Conservation (phyloP, 768 basidiomycete genomes). For the Rhodotorula diobovata region DNA sequence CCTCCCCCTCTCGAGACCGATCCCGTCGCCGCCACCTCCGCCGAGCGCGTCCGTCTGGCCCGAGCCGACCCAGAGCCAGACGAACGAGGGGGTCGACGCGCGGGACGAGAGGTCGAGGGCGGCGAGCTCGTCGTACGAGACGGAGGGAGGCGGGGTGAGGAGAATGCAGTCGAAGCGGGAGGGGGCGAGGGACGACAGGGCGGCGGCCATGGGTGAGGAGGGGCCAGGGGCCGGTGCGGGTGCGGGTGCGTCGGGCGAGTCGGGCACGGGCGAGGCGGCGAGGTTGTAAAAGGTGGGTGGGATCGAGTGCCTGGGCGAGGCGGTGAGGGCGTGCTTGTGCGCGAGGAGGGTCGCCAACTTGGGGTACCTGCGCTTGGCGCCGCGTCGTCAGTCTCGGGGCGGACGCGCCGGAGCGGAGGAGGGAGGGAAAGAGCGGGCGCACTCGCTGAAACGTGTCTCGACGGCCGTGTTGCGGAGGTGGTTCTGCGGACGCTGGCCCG, state of each 20-base stretch:
- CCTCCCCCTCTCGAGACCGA: constrained; percentile 80
- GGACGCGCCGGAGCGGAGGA: neutral
- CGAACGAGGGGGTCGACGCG: constrained; percentile 84
- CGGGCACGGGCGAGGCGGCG: constrained; percentile 47
- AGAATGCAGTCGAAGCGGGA: constrained; percentile 86
- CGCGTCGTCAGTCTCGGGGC: neutral
- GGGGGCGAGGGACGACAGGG: neutral
- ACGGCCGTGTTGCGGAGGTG: constrained; percentile 86
- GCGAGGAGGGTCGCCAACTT: constrained; percentile 79
- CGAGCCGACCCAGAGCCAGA: constrained; percentile 93
- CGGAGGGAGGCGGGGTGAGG: constrained; percentile 65
- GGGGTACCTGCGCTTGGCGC: constrained; percentile 64
- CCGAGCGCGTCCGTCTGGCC: constrained; percentile 55
- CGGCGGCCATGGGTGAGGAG: neutral
- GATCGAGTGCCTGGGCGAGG: constrained; percentile 52
- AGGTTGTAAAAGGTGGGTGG: constrained; percentile 48
- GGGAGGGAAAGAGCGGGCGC: constrained; percentile 41
- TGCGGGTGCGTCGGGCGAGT: too few relatives aligned
- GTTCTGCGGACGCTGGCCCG: constrained; percentile 90
- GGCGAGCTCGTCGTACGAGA: constrained; percentile 78
- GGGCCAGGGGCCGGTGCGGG: constrained; percentile 32
- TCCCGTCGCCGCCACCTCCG: constrained; percentile 53
- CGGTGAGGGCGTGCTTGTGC: constrained; percentile 75
- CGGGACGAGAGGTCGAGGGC: constrained; percentile 74
- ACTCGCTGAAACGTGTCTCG: constrained; percentile 90